Base-by-base conservation (phyloP, 129 eudicot species). In the Kitagawia praeruptora region DNA sequence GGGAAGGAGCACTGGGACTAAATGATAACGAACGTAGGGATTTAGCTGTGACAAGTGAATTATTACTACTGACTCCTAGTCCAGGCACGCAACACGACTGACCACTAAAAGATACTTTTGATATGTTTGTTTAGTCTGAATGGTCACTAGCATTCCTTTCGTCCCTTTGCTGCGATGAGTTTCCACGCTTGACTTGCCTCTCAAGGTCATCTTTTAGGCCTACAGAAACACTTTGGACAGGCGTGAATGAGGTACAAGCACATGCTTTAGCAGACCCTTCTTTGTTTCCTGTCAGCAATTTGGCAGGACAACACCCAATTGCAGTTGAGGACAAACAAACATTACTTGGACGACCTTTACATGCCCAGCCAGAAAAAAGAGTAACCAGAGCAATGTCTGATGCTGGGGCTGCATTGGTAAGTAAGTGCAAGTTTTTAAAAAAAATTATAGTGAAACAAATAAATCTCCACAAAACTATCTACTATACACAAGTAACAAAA, bases 361-460 rank as follows among this genome's bases (percentile, higher is more conserved):
- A 96, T 45, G 99, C 99, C 99, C 99, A 96, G 6, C 99, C 99
- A 49, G 99, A 87, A 80, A 96, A 96, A 76, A 96, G 93, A 40
- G 99, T 96, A 41, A 96, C 99, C 75, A 96, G 87, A 70, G 98
- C 99, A 78, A 58, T 63, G 80, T 96, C 99, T 31, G 91, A 86
- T 39, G 89, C 89, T 78, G 99, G 99, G 61, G 98, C 99, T 96
- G 91, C 86, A 83, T 78, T 39, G 79, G 78, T 46, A 83, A 80
- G 21, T 56, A 66, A 45, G 53, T 61, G 58, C 80, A 42, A 70
- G 51, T 70, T 77, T 70, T 77, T 10, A 0, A 46, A 46, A 12
- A 46, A 40, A 13, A n/a, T 8, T 2, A 23, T 39, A 3, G 37
- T 34, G 37, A 12, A 10, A 63, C 15, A 61, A 31, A 77, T 42